Percentiles rank a stretch among this genome's conserved stretches.
phyloP scores from a whole-genome alignment of 2,329 filamentous ascomycete species.

The Aspergillus caelatus region DNA sequence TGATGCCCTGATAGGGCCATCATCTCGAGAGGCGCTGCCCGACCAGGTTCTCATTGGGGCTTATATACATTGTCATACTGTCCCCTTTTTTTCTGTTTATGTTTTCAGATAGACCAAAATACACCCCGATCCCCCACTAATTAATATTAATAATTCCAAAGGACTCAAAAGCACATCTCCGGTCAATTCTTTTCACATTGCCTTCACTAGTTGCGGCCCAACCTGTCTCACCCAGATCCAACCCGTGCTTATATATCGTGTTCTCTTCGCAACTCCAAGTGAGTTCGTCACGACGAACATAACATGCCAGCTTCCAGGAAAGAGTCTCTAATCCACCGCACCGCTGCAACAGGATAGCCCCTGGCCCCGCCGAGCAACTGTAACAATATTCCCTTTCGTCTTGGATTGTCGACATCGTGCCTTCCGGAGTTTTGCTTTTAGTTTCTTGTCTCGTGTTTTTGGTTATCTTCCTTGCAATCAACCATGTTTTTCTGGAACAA shows the following conservation, averaged over 20 bases:
- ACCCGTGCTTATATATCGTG: slow-evolving; percentile 3
- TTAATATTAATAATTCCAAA: slow-evolving; percentile 13
- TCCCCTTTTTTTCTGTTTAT: slow-evolving; percentile 12
- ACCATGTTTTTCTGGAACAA: slow-evolving; percentile 31
- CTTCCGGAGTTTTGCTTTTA: slow-evolving; percentile 16
- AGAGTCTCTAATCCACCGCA: slow-evolving; percentile 23
- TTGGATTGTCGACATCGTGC: slow-evolving; percentile 2
- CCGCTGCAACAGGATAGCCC: slow-evolving; percentile 25
- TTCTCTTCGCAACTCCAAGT: slow-evolving; percentile 18
- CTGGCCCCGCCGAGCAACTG: slow-evolving; percentile 6
- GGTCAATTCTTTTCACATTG: slow-evolving; percentile 3
- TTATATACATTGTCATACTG: slow-evolving; percentile 16
- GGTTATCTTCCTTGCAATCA: slow-evolving; percentile 11
- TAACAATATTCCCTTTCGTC: slow-evolving; percentile 1
- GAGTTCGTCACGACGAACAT: slow-evolving; percentile 23
- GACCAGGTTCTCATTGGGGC: slow-evolving; percentile 21
- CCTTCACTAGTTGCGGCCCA: slow-evolving; percentile 1
- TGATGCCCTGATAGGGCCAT: slow-evolving; percentile 26
- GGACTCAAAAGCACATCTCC: neutral
- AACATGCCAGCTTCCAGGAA: slow-evolving; percentile 27
- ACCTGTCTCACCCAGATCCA: slow-evolving; percentile 1
- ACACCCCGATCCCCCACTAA: slow-evolving; percentile 7
- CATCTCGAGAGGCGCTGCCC: slow-evolving; percentile 23
- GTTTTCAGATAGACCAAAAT: slow-evolving; percentile 2
- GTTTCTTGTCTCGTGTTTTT: slow-evolving; percentile 12